phyloP scores from a whole-genome alignment of 2,329 filamentous ascomycete genomes.

The Sordariomycetes sp. region DNA sequence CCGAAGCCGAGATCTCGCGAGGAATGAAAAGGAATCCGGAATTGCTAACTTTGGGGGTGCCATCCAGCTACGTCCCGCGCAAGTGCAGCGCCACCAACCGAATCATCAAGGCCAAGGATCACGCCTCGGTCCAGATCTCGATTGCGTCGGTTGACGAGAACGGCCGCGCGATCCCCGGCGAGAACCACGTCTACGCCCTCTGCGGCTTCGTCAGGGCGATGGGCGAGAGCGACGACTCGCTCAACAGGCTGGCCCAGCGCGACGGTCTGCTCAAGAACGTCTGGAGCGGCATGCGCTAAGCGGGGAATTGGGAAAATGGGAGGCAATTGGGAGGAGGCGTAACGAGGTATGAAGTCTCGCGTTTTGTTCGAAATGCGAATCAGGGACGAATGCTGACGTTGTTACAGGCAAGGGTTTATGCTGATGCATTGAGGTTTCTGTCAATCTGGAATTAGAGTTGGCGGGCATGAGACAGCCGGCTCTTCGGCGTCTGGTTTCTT shows the following conservation, averaged over 20 bases:
- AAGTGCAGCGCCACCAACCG: constrained; percentile 99
- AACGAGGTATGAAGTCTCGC: neutral
- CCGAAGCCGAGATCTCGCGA: neutral
- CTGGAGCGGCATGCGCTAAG: constrained; percentile 67
- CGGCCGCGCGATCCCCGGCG: constrained; percentile 82
- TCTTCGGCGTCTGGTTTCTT: constrained; percentile 6
- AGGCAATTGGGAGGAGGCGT: neutral
- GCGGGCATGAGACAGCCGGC: constrained; percentile 19
- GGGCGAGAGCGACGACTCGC: constrained; percentile 92
- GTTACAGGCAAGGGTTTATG: neutral
- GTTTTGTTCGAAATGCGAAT: neutral
- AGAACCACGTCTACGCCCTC: constrained; percentile 95
- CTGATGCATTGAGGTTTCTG: constrained; percentile 8
- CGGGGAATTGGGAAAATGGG: neutral
- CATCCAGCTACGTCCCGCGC: constrained; percentile 80
- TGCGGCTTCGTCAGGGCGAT: constrained; percentile 96
- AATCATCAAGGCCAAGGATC: constrained; percentile 99
- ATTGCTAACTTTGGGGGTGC: constrained; percentile 13
- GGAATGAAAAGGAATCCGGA: neutral
- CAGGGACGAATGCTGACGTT: neutral
- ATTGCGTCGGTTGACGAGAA: constrained; percentile 98
- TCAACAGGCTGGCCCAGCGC: constrained; percentile 91
- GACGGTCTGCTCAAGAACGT: constrained; percentile 96
- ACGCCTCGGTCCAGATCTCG: constrained; percentile 94
- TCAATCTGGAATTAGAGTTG: constrained; percentile 27